Base-by-base conservation (phyloP, 2,329 filamentous ascomycete genomes). In the Aureobasidium lini region DNA sequence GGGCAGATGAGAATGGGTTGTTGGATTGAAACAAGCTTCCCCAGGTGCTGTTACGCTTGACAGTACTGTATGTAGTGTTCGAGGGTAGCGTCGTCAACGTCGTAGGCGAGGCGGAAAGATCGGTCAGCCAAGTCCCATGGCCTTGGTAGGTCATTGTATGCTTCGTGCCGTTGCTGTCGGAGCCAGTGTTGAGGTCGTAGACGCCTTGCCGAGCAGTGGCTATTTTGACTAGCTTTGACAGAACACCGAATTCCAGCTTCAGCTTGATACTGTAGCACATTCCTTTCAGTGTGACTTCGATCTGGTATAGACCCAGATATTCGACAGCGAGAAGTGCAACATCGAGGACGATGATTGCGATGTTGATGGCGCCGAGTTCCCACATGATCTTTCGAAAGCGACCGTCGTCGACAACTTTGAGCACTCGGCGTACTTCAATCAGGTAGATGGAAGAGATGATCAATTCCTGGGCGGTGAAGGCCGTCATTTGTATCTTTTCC, bases 401-500 rank as follows among this genome's bases (percentile, higher is more conserved):
- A 11, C 52, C 60, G 16, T 49, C 37, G 11, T 60, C 50, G 1
- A 59, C 39, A 7, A 63, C 57, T 29, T 60, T 60, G 15, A 63
- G 60, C 5, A 60, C 48, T 6, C 53, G 56, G 4, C 60, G 54
- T 4, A 58, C 57, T 53, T 69, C 67, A 44, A 64, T 39, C 23
- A 71, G 67, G 62, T 70, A 71, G 57, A 70, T 66, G 29, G 59
- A 63, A 1, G 66, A 69, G 15, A 70, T 71, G 39, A 64, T 63
- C 18, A 67, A 66, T 57, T 77, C 75, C 59, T 76, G 75, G 0
- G 75, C 16, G 59, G 73, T 74, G 66, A 76, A 77, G 15, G 69
- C 70, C 8, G 69, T 67, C 73, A 77, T 75, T 62, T 77, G 75
- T 23, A 75, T 72, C 63, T 75, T 75, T 61, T 77, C 75, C 72